Conservation (phyloP, 331 rosid genomes). For the Quercus tomentella region DNA sequence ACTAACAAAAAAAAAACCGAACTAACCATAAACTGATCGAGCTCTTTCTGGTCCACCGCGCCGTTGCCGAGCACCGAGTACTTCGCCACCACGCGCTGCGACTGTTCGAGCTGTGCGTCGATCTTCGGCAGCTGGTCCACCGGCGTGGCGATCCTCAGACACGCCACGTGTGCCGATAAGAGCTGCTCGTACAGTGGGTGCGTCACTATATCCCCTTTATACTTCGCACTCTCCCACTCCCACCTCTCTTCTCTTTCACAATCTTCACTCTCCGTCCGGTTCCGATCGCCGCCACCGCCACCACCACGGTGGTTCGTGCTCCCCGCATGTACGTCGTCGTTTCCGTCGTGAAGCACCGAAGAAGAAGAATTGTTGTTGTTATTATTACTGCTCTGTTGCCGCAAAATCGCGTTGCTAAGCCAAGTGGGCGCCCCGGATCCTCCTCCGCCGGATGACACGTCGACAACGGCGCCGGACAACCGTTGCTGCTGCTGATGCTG, state of each 20-base stretch:
- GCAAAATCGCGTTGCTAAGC: slow-evolving; percentile 24
- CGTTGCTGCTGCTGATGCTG: too few relatives aligned
- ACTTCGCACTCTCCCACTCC: slow-evolving; percentile 23
- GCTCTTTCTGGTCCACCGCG: slow-evolving; percentile 32
- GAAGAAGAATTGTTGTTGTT: too few relatives aligned
- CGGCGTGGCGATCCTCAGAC: slow-evolving; percentile 43
- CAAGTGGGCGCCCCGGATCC: slow-evolving; percentile 29
- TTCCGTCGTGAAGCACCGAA: slow-evolving; percentile 25
- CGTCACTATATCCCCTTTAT: slow-evolving; percentile 32
- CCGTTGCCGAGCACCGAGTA: slow-evolving; percentile 25
- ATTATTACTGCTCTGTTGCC: slow-evolving; percentile 24
- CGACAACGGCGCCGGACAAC: too few relatives aligned
- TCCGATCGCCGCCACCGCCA: slow-evolving; percentile 25
- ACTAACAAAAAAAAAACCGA: too few relatives aligned
- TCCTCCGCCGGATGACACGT: neutral
- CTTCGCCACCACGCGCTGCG: slow-evolving; percentile 36
- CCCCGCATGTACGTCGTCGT: slow-evolving; percentile 27
- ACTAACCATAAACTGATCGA: slow-evolving; percentile 50
- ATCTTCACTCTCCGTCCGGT: slow-evolving; percentile 19
- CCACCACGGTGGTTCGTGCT: neutral
- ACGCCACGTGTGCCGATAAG: slow-evolving; percentile 39
- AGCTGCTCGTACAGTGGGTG: slow-evolving; percentile 45
- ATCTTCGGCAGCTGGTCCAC: slow-evolving; percentile 50
- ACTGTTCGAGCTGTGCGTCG: slow-evolving; percentile 45
- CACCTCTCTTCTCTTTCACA: slow-evolving; percentile 14